Base-by-base conservation (phyloP, 257 asterid genomes). In the Thymus quinquecostatus region DNA sequence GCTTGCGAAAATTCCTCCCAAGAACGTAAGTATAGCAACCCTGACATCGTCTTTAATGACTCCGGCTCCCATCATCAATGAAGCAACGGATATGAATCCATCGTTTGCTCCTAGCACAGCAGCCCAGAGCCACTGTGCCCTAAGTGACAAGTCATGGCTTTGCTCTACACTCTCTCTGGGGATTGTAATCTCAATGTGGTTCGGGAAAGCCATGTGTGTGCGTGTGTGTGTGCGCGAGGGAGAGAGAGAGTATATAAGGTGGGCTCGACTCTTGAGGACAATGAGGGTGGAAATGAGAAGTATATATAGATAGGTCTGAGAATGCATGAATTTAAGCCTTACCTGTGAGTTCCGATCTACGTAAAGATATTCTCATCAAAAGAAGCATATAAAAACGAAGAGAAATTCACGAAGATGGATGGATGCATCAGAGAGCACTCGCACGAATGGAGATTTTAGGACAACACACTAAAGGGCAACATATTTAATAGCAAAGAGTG, bases 41-140 rank as follows among this genome's bases (percentile, higher is more conserved):
- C 82, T 78, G 44, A 51, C 78, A 10, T 80, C 92, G 10, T 75
- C 71, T 62, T 76, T 76, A 58, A 90, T 77, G 12, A 83, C 87
- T 49, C 95, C 95, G 14, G 83, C 69, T 1, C 92, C 95, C 89
- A 86, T 86, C 84, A 90, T 84, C 34, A 86, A 64, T 0, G 95
- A 88, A n/a, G 93, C 88, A 33, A 86, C 66, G 5, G 91, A 80
- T 10, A 88, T 84, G 14, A 88, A 53, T 28, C 95, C 96, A 29
- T 83, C 91, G 2, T 78, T 85, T 60, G 89, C 95, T 80, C 92
- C 96, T 2, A 88, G 66, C 4, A 85, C 82, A 10, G 86, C 87
- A 0, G 93, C 91, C 11, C 88, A 69, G 38, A 85, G 86, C 93
- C 92, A 88, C 41, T 85, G 88, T 36, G 87, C 80, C 74, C 87